Percentiles rank a stretch among this genome's conserved stretches.
phyloP scores from a whole-genome alignment of 352 stramenopile species.

The Globisporangium canariense region DNA sequence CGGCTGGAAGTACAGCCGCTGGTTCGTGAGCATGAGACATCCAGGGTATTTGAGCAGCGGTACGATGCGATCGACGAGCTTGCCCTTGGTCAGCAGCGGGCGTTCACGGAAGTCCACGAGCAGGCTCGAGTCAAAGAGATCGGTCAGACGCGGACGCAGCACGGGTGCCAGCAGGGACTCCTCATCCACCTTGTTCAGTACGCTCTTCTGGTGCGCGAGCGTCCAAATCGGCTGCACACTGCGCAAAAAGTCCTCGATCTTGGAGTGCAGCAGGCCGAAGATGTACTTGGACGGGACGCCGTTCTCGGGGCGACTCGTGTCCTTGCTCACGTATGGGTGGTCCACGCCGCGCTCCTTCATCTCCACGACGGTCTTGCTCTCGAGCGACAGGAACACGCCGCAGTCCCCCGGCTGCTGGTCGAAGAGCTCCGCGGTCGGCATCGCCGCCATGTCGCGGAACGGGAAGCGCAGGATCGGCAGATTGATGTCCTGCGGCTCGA shows the following conservation, averaged over 20 bases:
- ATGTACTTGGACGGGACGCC: conserved; percentile 51
- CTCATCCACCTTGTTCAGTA: conserved; percentile 87
- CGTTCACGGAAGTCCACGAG: conserved; percentile 90
- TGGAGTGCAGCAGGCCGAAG: conserved; percentile 84
- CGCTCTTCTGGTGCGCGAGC: conserved; percentile 51
- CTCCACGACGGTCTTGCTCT: conserved; percentile 52
- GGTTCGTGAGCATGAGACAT: conserved; percentile 84
- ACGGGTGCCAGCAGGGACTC: conserved; percentile 73
- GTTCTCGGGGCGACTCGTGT: conserved; percentile 25
- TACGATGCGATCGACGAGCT: conserved; percentile 87
- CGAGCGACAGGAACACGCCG: conserved; percentile 68
- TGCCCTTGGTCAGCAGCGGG: conserved; percentile 62
- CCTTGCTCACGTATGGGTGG: conserved; percentile 72
- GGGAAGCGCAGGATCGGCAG: conserved; percentile 83
- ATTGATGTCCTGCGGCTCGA: conserved; percentile 86
- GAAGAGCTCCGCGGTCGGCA: conserved; percentile 58
- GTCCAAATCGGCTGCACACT: conserved; percentile 70
- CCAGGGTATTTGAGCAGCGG: conserved; percentile 90
- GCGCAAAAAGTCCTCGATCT: conserved; percentile 75
- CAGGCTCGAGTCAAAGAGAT: conserved; percentile 86
- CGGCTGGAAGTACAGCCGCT: conserved; percentile 90
- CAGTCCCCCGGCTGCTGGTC: conserved; percentile 37
- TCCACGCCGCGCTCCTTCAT: conserved; percentile 88
- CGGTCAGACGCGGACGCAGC: conserved; percentile 57
- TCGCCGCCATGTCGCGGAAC: conserved; percentile 75